phyloP scores from a whole-genome alignment of 2,329 filamentous ascomycete species.

The Pestalotiopsis sp. region DNA sequence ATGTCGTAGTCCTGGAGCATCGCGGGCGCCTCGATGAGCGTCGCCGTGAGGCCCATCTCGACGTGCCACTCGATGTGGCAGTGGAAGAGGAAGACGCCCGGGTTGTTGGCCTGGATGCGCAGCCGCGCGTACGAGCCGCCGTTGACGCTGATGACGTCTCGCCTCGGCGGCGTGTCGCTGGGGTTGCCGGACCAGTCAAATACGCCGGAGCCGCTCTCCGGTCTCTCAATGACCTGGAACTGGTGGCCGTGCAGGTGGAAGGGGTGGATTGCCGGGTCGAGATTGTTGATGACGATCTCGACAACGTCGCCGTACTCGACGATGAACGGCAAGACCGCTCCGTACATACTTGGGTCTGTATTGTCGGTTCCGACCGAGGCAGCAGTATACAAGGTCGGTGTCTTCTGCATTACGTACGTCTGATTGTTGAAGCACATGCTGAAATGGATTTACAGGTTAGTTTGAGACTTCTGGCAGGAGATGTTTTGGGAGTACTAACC shows the following conservation, averaged over 20 bases:
- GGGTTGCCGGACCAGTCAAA: constrained; percentile 36
- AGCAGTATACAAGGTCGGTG: constrained; percentile 74
- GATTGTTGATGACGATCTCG: constrained; percentile 54
- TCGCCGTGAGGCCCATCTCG: constrained; percentile 57
- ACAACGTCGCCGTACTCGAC: constrained; percentile 40
- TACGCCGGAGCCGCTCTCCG: constrained; percentile 35
- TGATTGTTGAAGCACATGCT: constrained; percentile 63
- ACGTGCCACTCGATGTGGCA: constrained; percentile 67
- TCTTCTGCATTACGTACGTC: constrained; percentile 68
- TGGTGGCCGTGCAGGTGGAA: constrained; percentile 60
- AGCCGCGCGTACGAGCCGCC: constrained; percentile 50
- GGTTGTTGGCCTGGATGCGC: constrained; percentile 54
- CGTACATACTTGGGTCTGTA: constrained; percentile 44
- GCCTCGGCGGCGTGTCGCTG: constrained; percentile 30
- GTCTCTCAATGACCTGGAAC: constrained; percentile 53
- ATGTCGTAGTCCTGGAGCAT: constrained; percentile 58
- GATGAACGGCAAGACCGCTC: constrained; percentile 44
- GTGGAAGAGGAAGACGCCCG: constrained; percentile 59
- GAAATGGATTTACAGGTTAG: neutral
- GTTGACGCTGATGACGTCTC: constrained; percentile 42
- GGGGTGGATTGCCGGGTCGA: constrained; percentile 48
- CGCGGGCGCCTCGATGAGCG: constrained; percentile 59
- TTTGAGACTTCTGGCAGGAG: neutral
- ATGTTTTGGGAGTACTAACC: constrained; percentile 38
- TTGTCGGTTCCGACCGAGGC: constrained; percentile 55